Percentiles rank a stretch among this genome's conserved stretches.
Conservation (phyloP, 106 monocot species). For the Phalaenopsis equestris region DNA sequence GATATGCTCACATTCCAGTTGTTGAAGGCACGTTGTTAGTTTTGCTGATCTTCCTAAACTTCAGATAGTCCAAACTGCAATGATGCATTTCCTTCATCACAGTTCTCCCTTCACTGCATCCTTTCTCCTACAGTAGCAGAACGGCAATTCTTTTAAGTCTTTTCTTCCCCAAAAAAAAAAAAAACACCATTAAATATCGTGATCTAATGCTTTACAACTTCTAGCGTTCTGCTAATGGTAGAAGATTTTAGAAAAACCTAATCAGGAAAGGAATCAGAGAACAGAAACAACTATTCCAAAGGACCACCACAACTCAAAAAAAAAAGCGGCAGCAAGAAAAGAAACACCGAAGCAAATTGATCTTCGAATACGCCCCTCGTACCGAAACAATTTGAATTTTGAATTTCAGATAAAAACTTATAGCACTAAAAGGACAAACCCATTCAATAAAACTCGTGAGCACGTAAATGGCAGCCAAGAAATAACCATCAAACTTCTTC, state of each 20-base stretch:
- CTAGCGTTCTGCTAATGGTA: neutral
- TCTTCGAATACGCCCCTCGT: neutral
- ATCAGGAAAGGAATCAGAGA: neutral
- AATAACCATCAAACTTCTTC: neutral
- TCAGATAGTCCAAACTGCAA: neutral
- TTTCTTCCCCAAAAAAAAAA: neutral
- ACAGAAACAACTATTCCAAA: neutral
- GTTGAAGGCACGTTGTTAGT: neutral
- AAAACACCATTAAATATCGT: neutral
- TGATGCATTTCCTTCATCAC: neutral
- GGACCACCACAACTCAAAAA: neutral
- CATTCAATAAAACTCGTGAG: neutral
- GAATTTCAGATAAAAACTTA: neutral
- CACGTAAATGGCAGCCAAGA: neutral
- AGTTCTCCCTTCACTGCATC: neutral
- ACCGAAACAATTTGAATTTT: too few relatives aligned
- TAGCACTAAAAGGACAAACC: neutral
- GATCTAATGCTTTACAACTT: neutral
- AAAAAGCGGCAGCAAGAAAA: neutral
- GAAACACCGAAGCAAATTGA: neutral
- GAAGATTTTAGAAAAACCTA: neutral
- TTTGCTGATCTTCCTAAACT: neutral
- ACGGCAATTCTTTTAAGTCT: neutral
- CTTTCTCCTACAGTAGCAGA: neutral
- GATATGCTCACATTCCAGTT: neutral